Evolutionary conservation across 257 asterid genomes (phyloP), one percentile per base, ranked within the genome.

Genomic region (Striga asiatica): DNA sequence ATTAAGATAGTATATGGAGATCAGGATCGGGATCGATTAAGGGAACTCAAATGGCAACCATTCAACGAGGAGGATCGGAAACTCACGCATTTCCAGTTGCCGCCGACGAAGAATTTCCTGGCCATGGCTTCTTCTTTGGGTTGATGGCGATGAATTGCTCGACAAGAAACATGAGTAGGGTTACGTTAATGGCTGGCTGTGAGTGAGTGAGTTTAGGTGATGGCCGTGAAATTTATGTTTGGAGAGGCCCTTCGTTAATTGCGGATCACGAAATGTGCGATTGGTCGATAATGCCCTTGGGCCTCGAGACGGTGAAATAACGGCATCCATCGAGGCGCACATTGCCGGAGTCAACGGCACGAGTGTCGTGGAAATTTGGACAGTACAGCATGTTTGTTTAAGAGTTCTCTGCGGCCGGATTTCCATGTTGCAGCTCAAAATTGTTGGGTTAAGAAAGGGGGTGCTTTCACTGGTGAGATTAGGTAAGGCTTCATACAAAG

Each of bases 81-180:
- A 67, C 88, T 78, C 65, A 88, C 97, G 83, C 97, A 88, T 88
- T 88, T 88, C 97, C 97, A 88, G 94, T 88, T 88, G 66, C 97
- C 97, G 55, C 97, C 97, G 71, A 88, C 79, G 91, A 88, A 84
- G 78, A 84, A 88, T n/a, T 71, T 88, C 50, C 97, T 80, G 68
- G 67, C 95, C 97, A 88, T 88, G n/a, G n/a, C n/a, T 65, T 56
- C 42, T 65, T 56, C 41, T 70, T 46, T 12, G 34, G 74, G 78
- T 62, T 46, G 77, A 70, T 60, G 37, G 62, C 76, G 68, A 77
- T 67, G 69, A 66, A 56, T 2, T 64, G 71, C 38, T 46, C 51
- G 22, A 65, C 70, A 68, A 70, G 64, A 71, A 68, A 54, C 46
- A 14, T 11, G 41, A 2, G 12, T 43, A 18, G 57, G 29, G 41